A percentile compares a stretch with the other conserved stretches of the same genome.
These are phyloP conservation scores for Agroathelia rolfsii DNA, from an alignment of 1,284 basidiomycete species.

Conservation along the genomic window DNA sequence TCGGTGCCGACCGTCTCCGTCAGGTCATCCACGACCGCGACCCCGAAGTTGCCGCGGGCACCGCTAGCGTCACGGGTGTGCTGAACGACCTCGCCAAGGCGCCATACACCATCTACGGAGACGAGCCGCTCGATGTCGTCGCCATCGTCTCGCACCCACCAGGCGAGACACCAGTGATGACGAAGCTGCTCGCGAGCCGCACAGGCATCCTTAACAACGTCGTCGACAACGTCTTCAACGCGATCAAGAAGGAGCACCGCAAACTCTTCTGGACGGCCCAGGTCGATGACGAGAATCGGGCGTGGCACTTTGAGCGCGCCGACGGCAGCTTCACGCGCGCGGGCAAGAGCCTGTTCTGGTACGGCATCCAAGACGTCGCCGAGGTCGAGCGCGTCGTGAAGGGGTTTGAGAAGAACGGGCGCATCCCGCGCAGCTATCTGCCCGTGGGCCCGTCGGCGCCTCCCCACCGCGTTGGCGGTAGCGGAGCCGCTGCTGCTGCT, in stretches of 20 bases:
- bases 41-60: constrained; percentile 80
- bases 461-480: constrained; percentile 38
- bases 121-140: constrained; percentile 93
- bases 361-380: constrained; percentile 84
- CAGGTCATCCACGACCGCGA: constrained; percentile 92
- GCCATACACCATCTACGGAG: constrained; percentile 93
- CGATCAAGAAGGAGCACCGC: constrained; percentile 92
- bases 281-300: constrained; percentile 91
- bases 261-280: constrained; percentile 95
- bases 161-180: constrained; percentile 86
- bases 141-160: constrained; percentile 91
- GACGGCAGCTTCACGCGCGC: constrained; percentile 96
- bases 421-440: constrained; percentile 83
- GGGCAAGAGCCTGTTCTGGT: constrained; percentile 94
- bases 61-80: constrained; percentile 83
- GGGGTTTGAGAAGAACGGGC: constrained; percentile 75
- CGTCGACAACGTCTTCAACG: constrained; percentile 94
- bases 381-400: constrained; percentile 87
- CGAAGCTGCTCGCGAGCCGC: constrained; percentile 83
- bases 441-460: constrained; percentile 81
- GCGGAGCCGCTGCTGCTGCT: too few relatives aligned
- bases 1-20: constrained; percentile 89
- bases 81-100: constrained; percentile 73
- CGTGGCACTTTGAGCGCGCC: constrained; percentile 98
- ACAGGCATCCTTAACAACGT: constrained; percentile 91